Percentiles rank a stretch among this genome's conserved stretches.
Evolutionary conservation across 371 early-diverging fungal genomes (phyloP).

Genomic region (Mucor mucedo): DNA sequence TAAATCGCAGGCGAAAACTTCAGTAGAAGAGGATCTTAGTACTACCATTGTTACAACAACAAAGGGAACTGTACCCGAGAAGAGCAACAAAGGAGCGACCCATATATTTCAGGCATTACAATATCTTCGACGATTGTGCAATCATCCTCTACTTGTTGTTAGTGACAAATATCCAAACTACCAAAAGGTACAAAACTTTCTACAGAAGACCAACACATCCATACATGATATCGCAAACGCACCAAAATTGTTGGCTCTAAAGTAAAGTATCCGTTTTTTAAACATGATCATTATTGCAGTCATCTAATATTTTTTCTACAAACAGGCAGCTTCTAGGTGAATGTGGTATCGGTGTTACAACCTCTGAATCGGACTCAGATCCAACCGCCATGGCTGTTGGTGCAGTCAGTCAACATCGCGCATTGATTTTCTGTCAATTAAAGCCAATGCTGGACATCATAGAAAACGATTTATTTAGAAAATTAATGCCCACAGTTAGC

Average conservation of each 20-base stretch:
- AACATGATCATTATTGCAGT: not conserved
- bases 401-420: conserved; percentile 89
- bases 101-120: conserved; percentile 98
- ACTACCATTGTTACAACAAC: conserved; percentile 24
- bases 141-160: conserved; percentile 92
- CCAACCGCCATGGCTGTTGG: conserved; percentile 56
- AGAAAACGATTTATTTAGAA: conserved; percentile 86
- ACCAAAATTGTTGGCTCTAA: conserved; percentile 90
- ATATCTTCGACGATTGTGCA: conserved; percentile 94
- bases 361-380: conserved; percentile 53
- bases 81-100: conserved; percentile 54
- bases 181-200: conserved; percentile 60
- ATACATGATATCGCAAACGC: conserved; percentile 90
- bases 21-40: conserved; percentile 57
- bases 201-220: conserved; percentile 63
- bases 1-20: conserved; percentile 63
- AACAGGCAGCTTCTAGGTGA: conserved; percentile 81
- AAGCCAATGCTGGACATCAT: conserved; percentile 97
- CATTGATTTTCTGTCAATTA: conserved; percentile 97
- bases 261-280: conserved; percentile 42
- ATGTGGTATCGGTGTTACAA: conserved; percentile 89
- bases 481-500: conserved; percentile 85
- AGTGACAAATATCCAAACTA: conserved; percentile 88
- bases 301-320: not conserved
- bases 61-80: conserved; percentile 13